These are phyloP conservation scores for Tagetes erecta DNA, from an alignment of 129 eudicot species.

Conservation along the genomic window DNA sequence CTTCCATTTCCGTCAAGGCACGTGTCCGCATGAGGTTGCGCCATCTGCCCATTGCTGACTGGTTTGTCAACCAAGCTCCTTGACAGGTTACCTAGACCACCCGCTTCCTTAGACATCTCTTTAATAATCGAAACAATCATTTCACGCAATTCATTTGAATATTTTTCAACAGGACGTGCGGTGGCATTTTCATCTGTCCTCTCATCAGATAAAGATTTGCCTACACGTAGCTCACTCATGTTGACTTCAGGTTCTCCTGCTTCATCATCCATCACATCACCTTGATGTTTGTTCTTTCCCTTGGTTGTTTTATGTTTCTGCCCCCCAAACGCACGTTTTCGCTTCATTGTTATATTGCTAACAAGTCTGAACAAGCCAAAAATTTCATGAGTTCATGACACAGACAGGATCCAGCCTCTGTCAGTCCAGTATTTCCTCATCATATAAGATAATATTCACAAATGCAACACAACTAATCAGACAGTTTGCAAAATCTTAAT, in stretches of 20 bases:
- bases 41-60: constrained; percentile 33
- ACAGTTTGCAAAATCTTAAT: neutral
- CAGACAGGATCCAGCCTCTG: constrained; percentile 6
- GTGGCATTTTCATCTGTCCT: constrained; percentile 27
- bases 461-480: neutral
- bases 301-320: constrained; percentile 39
- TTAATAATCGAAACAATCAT: constrained; percentile 41
- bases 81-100: constrained; percentile 53
- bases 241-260: constrained; percentile 33
- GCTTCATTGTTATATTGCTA: constrained; percentile 52
- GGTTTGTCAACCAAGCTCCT: constrained; percentile 50
- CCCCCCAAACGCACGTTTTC: constrained; percentile 52
- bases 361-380: constrained; percentile 10
- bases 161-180: constrained; percentile 27
- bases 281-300: constrained; percentile 28
- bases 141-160: constrained; percentile 52
- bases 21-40: constrained; percentile 42
- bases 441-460: neutral
- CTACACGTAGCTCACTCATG: constrained; percentile 27
- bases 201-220: constrained; percentile 19
- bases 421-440: constrained; percentile 17
- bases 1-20: constrained; percentile 37
- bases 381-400: neutral
- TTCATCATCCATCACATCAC: constrained; percentile 42
- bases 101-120: constrained; percentile 42